Conservation (phyloP, 2,329 filamentous ascomycete species). For the Sporothrix mexicana region DNA sequence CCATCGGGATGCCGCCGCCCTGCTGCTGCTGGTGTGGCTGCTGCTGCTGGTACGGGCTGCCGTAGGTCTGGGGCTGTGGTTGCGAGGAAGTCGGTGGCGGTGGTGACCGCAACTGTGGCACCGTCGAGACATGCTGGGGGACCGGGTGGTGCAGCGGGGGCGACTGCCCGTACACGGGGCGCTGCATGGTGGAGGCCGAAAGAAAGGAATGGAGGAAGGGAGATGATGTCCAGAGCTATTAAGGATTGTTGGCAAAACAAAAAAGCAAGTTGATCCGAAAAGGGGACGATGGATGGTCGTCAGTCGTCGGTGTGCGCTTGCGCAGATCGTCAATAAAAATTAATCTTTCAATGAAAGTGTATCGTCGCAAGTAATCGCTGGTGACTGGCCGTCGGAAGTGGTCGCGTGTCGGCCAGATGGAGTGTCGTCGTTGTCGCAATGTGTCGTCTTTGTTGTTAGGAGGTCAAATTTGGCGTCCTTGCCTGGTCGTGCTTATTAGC, state of each 20-base stretch:
- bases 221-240: not conserved
- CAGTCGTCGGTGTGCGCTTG: slow-evolving; percentile 10
- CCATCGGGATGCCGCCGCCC: slow-evolving; percentile 51
- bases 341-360: not conserved
- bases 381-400: not conserved
- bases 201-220: not conserved
- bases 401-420: not conserved
- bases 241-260: slow-evolving; percentile 1
- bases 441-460: slow-evolving; percentile 32
- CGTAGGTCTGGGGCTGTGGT: slow-evolving; percentile 68
- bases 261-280: too few relatives aligned
- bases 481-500: slow-evolving; percentile 6
- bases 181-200: slow-evolving; percentile 71
- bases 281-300: not conserved
- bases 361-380: not conserved
- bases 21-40: slow-evolving; percentile 57
- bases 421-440: slow-evolving; percentile 33
- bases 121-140: slow-evolving; percentile 96
- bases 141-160: slow-evolving; percentile 96
- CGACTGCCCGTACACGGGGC: slow-evolving; percentile 81
- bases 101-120: slow-evolving; percentile 94
- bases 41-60: slow-evolving; percentile 76
- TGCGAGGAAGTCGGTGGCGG: slow-evolving; percentile 76
- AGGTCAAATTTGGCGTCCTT: slow-evolving; percentile 18
- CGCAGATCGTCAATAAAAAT: not conserved